Base-by-base conservation (phyloP, 2,329 filamentous ascomycete genomes). In the Zymoseptoria passerinii region DNA sequence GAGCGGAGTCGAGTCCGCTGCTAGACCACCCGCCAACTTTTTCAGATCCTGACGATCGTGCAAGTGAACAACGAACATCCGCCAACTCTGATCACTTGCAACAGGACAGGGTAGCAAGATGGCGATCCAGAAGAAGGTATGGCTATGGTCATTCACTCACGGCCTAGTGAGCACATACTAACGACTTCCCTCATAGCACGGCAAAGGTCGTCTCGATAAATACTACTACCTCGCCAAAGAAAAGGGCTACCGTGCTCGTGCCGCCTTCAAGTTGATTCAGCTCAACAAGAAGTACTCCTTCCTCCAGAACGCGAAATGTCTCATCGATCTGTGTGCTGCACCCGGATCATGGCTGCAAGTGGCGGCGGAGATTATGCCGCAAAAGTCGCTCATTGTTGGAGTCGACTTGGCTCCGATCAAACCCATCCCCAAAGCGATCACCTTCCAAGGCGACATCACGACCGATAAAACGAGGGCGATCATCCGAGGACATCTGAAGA, bases 261-360 rank as follows among this genome's bases (percentile, higher is more conserved):
- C 94, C 67, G 92, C 94, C 58, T 97, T 97, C 83, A 99, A 99
- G 78, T 78, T 99, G 68, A 92, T 99, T 67, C 92, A 99, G 75
- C 80, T 99, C 69, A 99, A 99, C 79, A 96, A 97, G 78, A 97
- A 96, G 74, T 99, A 95, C 87, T 89, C 90, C 66, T 99, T 99
- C 76, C 80, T 99, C 67, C 91, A 97, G 75, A 92, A 95, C 80
- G 95, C 90, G 76, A 95, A 90, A 79, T 94, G 97, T 69, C 80
- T 96, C 61, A 81, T 99, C 73, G 95, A 99, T 86, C 88, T 99
- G 72, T 99, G 94, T 78, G 94, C 94, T 65, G 94, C 94, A 19
- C 94, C 94, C 29, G 94, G 94, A 75, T 94, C 89, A 74, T 97
- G 92, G 92, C 92, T 89, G 79, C 92, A 96, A 80, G 92, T 97